Evolutionary conservation across 1,284 basidiomycete species (phyloP), one percentile per base, ranked within the genome.

Genomic region (Rhodofomes roseus): DNA sequence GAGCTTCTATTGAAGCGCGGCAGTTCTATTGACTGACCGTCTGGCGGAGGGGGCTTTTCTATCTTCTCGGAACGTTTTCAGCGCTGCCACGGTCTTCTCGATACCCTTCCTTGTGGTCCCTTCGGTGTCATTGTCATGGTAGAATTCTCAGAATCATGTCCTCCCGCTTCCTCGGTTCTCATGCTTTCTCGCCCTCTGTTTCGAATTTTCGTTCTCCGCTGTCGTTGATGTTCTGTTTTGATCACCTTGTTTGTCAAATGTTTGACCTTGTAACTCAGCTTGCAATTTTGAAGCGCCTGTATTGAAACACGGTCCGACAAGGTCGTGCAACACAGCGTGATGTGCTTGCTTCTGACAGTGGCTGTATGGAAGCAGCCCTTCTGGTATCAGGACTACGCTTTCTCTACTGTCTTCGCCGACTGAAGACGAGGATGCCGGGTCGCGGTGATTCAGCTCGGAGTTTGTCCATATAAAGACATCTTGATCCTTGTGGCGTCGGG

Each of bases 1-100:
- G 73, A 74, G 59, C 51, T 75, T 39, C 62, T 75, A 14, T 60
- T 75, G 60, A 71, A 65, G 60, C 65, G 61, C 63, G 71, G 73
- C 58, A 69, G 60, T 52, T 62, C 59, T 34, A 55, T 64, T 34
- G 59, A 68, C 18, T 70, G 56, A 56, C 23, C 12, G 43, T 12
- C 43, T 5, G 4, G 22, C 8, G 11, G 12, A 46, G 44, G 8
- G 34, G 34, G 20, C 41, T 4, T 12, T 16, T 18, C 9, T 29
- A 9, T 18, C 25, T 23, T 44, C 9, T 25, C 9, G 22, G 9
- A n/a, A 7, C 25, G 14, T 27, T 7, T 18, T 27, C 16, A 16
- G 3, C 7, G 4, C 16, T 27, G 46, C 16, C 22, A 46, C 43
- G 29, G 2, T 25, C 16, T 9, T 36, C 16, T 34, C 20, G 29